Conservation (phyloP, 768 basidiomycete species). For the Boletus sp. region DNA sequence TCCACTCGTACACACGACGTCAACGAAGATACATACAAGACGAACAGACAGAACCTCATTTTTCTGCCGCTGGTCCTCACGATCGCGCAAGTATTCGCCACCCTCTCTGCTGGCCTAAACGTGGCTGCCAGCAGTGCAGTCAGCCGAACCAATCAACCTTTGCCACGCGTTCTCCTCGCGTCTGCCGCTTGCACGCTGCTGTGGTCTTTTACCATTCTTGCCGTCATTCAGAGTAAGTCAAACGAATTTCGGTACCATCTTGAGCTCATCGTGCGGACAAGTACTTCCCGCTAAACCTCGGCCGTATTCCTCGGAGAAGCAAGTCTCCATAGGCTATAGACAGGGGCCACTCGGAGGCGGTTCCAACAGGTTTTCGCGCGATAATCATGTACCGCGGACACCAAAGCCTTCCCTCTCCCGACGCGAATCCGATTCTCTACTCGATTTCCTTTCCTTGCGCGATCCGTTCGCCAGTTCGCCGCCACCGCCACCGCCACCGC, state of each 20-base stretch:
- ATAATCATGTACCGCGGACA: conserved; percentile 1
- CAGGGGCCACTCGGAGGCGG: neutral
- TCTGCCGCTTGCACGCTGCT: conserved; percentile 19
- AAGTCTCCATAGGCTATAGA: neutral
- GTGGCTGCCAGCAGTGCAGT: conserved; percentile 9
- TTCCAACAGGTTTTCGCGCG: neutral
- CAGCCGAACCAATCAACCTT: neutral
- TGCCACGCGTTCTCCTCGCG: conserved; percentile 16
- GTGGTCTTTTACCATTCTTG: conserved; percentile 24
- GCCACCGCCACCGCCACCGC: conserved; percentile 33
- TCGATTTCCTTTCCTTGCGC: conserved; percentile 35
- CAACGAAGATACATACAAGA: neutral
- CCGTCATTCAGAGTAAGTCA: conserved; percentile 24
- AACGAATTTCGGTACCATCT: neutral
- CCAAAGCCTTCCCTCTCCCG: conserved; percentile 22
- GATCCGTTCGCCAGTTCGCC: conserved; percentile 35
- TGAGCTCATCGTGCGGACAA: conserved; percentile 9
- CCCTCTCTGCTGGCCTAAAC: conserved; percentile 23
- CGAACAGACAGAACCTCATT: neutral
- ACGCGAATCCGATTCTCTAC: conserved; percentile 25
- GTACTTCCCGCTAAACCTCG: conserved; percentile 18
- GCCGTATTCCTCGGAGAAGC: conserved; percentile 12
- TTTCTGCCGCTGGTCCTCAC: conserved; percentile 14
- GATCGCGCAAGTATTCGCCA: conserved; percentile 23
- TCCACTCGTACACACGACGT: neutral